phyloP scores from a whole-genome alignment of 2,329 filamentous ascomycete species.

The Aspergillus sp. region DNA sequence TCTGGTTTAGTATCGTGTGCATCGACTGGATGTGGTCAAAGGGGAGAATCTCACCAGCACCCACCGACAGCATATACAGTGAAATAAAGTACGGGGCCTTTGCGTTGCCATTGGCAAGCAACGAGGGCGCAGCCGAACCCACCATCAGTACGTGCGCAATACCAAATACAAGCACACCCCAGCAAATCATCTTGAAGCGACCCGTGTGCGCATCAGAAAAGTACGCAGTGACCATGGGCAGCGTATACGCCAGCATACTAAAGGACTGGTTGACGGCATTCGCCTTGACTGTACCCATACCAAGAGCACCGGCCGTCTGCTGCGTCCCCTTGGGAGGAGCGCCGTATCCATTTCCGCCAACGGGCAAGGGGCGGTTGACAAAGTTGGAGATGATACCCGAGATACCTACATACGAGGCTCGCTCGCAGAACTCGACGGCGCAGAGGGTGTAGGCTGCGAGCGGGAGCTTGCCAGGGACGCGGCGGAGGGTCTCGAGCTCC shows the following conservation, averaged over 20 bases:
- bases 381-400: conserved; percentile 64
- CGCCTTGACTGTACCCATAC: conserved; percentile 60
- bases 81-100: conserved; percentile 43
- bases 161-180: conserved; percentile 46
- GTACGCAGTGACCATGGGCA: conserved; percentile 55
- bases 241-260: conserved; percentile 59
- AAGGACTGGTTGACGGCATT: conserved; percentile 57
- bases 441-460: conserved; percentile 61
- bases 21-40: not conserved
- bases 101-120: conserved; percentile 8
- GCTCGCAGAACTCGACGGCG: conserved; percentile 63
- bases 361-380: conserved; percentile 63
- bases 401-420: conserved; percentile 65
- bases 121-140: conserved; percentile 27
- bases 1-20: not conserved
- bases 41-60: conserved; percentile 35
- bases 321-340: conserved; percentile 40
- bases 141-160: conserved; percentile 40
- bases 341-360: conserved; percentile 46
- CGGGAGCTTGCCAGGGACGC: conserved; percentile 57
- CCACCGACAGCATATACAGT: conserved; percentile 38
- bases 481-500: conserved; percentile 52
- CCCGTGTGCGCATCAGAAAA: conserved; percentile 11
- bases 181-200: conserved; percentile 40
- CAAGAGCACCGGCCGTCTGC: conserved; percentile 62